Percentiles rank a stretch among this genome's conserved stretches.
These are phyloP conservation scores for Leucogyrophana mollusca DNA, from an alignment of 768 basidiomycete genomes.

Conservation along the genomic window DNA sequence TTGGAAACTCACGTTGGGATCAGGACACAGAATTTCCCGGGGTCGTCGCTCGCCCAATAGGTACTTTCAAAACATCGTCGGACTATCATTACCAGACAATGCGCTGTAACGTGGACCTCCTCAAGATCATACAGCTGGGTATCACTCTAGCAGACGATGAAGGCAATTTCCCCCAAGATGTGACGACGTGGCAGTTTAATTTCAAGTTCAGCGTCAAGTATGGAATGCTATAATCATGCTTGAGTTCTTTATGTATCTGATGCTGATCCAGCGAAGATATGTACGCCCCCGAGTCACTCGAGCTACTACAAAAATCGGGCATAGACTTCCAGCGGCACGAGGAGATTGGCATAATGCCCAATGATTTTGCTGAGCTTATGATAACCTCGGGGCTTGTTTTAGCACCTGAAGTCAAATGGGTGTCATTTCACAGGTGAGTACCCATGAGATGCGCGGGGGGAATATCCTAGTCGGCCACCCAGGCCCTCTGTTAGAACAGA, in stretches of 20 bases:
- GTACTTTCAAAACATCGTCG: conserved; percentile 91
- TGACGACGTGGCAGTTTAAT: conserved; percentile 99
- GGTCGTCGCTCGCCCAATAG: conserved; percentile 96
- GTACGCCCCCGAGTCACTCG: conserved; percentile 97
- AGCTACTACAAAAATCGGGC: conserved; percentile 90
- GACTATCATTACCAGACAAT: conserved; percentile 99
- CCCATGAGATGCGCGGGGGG: too few species aligned
- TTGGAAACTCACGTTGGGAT: conserved; percentile 19
- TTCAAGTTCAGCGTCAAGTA: conserved; percentile 90
- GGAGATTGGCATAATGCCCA: conserved; percentile 87
- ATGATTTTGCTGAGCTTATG: conserved; percentile 95
- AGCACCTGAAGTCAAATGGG: conserved; percentile 87
- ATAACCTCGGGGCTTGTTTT: conserved; percentile 95
- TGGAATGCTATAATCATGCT: conserved; percentile 26
- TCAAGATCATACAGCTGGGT: conserved; percentile 97
- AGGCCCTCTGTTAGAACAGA: neutral
- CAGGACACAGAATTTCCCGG: conserved; percentile 99
- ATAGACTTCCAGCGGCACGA: conserved; percentile 95
- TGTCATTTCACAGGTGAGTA: conserved; percentile 94
- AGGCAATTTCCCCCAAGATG: conserved; percentile 86
- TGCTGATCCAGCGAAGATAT: conserved; percentile 78
- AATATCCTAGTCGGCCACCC: too few species aligned
- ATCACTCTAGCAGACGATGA: conserved; percentile 93
- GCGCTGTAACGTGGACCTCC: conserved; percentile 97
- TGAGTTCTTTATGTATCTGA: neutral